phyloP scores from a whole-genome alignment of 1,284 basidiomycete species.

The Mycena sp. region DNA sequence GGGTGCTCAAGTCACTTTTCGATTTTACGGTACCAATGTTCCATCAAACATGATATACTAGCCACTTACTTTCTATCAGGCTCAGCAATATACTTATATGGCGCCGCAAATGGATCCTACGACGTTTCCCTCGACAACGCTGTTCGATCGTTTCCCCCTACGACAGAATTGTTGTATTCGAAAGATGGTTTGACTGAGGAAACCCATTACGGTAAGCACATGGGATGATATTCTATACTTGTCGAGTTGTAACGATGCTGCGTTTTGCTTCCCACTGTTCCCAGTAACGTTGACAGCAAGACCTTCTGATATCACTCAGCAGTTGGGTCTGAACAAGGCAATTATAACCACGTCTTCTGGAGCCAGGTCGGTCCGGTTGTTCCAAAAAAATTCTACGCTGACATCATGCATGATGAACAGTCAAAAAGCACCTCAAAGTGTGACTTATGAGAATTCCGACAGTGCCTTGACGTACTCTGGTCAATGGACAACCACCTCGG shows the following conservation, averaged over 20 bases:
- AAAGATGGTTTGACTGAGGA: not conserved
- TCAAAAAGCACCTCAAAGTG: not conserved
- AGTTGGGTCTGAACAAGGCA: not conserved
- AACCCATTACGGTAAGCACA: constrained; percentile 4
- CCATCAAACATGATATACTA: not conserved
- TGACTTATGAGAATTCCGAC: constrained; percentile 11
- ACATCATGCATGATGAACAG: no score
- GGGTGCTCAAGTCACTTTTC: constrained; percentile 9
- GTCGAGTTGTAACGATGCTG: no score
- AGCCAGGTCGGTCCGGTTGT: not conserved
- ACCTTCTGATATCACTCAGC: not conserved
- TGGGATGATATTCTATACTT: no score
- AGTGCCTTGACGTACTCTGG: constrained; percentile 6
- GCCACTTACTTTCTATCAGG: not conserved
- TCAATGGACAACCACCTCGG: constrained; percentile 6
- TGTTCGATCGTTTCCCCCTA: not conserved
- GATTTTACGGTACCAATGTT: constrained; percentile 14
- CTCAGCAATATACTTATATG: constrained; percentile 9
- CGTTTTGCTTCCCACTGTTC: not conserved
- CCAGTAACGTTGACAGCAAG: constrained; percentile 15
- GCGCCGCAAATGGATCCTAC: constrained; percentile 12
- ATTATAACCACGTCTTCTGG: constrained; percentile 1
- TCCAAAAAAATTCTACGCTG: not conserved
- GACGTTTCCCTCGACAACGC: constrained; percentile 3
- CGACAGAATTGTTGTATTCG: constrained; percentile 9